Percentiles rank a stretch among this genome's conserved stretches.
Conservation (phyloP, 106 monocot genomes). For the Posidonia australis region DNA sequence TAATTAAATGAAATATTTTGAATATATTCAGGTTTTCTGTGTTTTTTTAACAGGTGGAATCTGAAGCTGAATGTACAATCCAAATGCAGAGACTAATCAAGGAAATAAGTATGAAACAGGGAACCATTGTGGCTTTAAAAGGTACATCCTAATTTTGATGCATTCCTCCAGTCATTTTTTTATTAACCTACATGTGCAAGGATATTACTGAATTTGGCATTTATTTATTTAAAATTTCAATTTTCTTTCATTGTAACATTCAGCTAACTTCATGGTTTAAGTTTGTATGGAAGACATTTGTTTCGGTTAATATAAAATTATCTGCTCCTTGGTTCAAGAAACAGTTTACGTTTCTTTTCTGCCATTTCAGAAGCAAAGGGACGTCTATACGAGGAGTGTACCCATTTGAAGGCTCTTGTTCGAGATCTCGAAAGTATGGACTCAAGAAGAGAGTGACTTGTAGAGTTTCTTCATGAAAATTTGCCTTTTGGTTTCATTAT, state of each 20-base stretch:
- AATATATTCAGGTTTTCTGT: too few relatives aligned
- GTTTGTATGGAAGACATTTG: neutral
- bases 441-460: neutral
- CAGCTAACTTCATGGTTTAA: neutral
- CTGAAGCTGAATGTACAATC: too few relatives aligned
- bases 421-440: constrained; percentile 64
- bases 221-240: too few relatives aligned
- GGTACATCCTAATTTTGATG: too few relatives aligned
- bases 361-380: constrained; percentile 51
- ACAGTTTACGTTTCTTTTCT: constrained; percentile 3
- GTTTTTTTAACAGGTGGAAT: too few relatives aligned
- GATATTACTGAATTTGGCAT: too few relatives aligned
- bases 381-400: constrained; percentile 51
- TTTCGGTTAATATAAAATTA: neutral
- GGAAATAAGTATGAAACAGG: too few relatives aligned
- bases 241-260: neutral
- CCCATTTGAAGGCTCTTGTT: constrained; percentile 60
- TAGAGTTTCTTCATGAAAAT: neutral
- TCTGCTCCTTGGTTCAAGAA: neutral
- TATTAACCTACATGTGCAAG: too few relatives aligned
- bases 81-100: too few relatives aligned
- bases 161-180: too few relatives aligned
- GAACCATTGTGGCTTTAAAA: too few relatives aligned
- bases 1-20: too few relatives aligned
- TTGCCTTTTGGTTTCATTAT: neutral